These are phyloP conservation scores for Fusarium pseudograminearum DNA, from an alignment of 2,329 filamentous ascomycete genomes.

Conservation along the genomic window DNA sequence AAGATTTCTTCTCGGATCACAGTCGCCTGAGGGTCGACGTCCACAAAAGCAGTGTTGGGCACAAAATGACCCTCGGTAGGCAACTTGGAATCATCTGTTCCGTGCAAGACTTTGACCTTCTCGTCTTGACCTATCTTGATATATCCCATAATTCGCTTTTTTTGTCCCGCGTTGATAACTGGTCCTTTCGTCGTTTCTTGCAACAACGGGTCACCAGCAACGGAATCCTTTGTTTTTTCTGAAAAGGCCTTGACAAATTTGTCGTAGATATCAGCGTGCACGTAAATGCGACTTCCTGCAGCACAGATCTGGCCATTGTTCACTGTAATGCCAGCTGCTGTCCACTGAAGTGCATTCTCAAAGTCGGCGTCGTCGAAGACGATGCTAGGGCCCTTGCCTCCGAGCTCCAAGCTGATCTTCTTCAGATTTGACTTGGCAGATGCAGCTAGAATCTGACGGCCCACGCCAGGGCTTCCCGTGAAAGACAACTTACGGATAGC, in stretches of 20 bases:
- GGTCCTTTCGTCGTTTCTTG: conserved; percentile 51
- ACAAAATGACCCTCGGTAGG: conserved; percentile 43
- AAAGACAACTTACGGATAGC: conserved; percentile 80
- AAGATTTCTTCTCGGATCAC: conserved; percentile 33
- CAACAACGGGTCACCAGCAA: conserved; percentile 42
- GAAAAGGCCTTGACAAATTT: conserved; percentile 25
- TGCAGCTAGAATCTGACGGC: conserved; percentile 77
- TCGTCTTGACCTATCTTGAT: conserved; percentile 50
- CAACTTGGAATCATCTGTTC: neutral
- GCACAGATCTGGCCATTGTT: conserved; percentile 71
- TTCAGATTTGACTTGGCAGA: conserved; percentile 78
- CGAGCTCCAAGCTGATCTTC: conserved; percentile 81
- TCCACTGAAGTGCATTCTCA: conserved; percentile 69
- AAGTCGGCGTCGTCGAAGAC: conserved; percentile 71
- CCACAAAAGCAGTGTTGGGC: conserved; percentile 47
- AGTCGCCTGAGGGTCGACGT: conserved; percentile 29
- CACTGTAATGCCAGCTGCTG: conserved; percentile 56
- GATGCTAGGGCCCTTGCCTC: conserved; percentile 73
- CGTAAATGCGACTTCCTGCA: conserved; percentile 68
- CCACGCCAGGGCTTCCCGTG: conserved; percentile 76
- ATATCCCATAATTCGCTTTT: conserved; percentile 61
- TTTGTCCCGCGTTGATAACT: conserved; percentile 71
- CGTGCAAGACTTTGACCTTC: conserved; percentile 31
- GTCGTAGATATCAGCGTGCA: conserved; percentile 68
- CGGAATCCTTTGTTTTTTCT: conserved; percentile 2